Base-by-base conservation (phyloP, 2,329 filamentous ascomycete species). In the Magnaporthales sp. region DNA sequence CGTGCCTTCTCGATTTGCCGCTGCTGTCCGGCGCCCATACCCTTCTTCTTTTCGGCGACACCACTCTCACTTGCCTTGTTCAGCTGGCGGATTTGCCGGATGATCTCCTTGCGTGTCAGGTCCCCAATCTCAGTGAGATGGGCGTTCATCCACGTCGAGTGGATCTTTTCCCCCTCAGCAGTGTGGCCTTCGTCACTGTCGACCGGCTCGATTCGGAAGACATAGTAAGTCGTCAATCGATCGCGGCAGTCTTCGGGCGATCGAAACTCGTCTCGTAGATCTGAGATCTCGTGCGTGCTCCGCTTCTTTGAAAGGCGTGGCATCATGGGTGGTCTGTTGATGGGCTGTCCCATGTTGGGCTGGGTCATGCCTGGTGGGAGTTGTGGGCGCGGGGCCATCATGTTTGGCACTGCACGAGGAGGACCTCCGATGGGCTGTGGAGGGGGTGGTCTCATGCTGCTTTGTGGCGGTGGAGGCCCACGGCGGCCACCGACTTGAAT, bases 111-210 rank as follows among this genome's bases (percentile, higher is more conserved):
- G 8, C 38, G 31, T 6, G 32, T 19, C 24, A 32, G 13, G 32
- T 46, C 30, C n/a, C n/a, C 4, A 7, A 51, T 46, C 32, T 22
- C n/a, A 13, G 62, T 63, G 31, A 32, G 15, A 13, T 46, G 62
- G 5, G 32, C 62, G 30, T 63, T 38, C 62, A 63, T 32, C 62
- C 62, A 63, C 5, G 62, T 63, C 31, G 62, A 63, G 24, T 63
- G 54, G 54, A 58, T 26, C 11, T 58, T 58, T 22, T 58, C 54
- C 4, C 54, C 54, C 54, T 58, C 54, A 7, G 8, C 54, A n/a
- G 54, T 58, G 54, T 58, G 54, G 22, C 22, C 54, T 22, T 58
- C 96, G 7, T 63, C 32, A 22, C 38, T 24, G n/a, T 24, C 32
- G 11, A 63, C 29, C 30, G 32, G 32, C 22, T 63, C 62, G 62